phyloP scores from a whole-genome alignment of 352 stramenopile genomes.

The Phytophthora pisi region DNA sequence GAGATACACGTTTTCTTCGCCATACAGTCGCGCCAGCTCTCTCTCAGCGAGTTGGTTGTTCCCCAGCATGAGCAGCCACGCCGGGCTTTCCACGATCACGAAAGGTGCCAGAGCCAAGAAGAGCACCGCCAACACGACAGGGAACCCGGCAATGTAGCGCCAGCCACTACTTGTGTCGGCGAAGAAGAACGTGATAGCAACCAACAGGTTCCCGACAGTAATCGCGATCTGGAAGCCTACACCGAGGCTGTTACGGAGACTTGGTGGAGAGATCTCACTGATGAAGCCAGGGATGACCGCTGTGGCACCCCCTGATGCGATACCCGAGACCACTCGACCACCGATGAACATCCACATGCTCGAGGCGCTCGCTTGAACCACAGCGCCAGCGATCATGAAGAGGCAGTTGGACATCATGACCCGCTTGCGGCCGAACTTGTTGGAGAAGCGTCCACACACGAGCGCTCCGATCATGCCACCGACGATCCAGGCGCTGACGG shows the following conservation, averaged over 20 bases:
- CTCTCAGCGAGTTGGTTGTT: background rate
- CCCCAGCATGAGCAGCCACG: constrained; percentile 28
- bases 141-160: constrained; percentile 46
- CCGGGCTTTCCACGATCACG: constrained; percentile 34
- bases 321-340: constrained; percentile 35
- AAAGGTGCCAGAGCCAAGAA: constrained; percentile 25
- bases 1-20: background rate
- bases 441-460: constrained; percentile 25
- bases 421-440: constrained; percentile 39
- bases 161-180: constrained; percentile 27
- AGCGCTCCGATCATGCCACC: constrained; percentile 53
- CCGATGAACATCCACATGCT: constrained; percentile 28
- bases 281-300: constrained; percentile 29
- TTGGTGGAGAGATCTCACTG: constrained; percentile 36
- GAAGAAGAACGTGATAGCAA: constrained; percentile 35
- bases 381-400: constrained; percentile 36
- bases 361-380: constrained; percentile 26
- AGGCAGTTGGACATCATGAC: constrained; percentile 23
- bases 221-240: constrained; percentile 42
- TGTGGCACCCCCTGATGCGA: constrained; percentile 32
- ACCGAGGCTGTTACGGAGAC: constrained; percentile 16
- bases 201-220: constrained; percentile 33
- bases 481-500: constrained; percentile 52
- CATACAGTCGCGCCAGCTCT: background rate
- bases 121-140: constrained; percentile 16